Evolutionary conservation across 495 filamentous ascomycete species (phyloP).

Genomic region (Talaromyces nanjingensis): DNA sequence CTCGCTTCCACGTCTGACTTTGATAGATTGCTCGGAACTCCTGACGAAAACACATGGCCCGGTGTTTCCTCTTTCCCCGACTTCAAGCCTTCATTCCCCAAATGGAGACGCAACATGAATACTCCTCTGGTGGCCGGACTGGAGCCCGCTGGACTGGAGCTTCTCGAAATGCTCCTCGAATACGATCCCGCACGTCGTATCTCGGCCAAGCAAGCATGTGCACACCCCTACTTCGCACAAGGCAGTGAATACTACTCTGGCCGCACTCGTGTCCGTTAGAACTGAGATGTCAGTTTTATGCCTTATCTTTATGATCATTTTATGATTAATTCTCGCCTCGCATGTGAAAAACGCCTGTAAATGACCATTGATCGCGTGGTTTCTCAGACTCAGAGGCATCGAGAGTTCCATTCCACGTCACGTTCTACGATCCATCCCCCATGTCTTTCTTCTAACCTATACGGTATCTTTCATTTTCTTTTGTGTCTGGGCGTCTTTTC

Average conservation of each 20-base stretch:
- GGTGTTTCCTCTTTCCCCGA: slow-evolving; percentile 97
- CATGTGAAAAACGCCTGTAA: neutral
- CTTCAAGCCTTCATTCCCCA: slow-evolving; percentile 94
- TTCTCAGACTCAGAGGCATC: neutral
- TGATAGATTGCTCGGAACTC: slow-evolving; percentile 78
- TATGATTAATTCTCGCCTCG: neutral
- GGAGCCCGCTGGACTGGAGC: slow-evolving; percentile 73
- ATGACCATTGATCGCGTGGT: neutral
- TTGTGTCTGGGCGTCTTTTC: neutral
- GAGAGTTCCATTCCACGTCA: neutral
- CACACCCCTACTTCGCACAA: slow-evolving; percentile 87
- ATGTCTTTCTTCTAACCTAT: neutral
- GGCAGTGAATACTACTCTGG: slow-evolving; percentile 49
- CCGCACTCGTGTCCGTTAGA: slow-evolving; percentile 36
- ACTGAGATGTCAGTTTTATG: slow-evolving; percentile 15
- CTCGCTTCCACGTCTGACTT: neutral
- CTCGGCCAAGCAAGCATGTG: slow-evolving; percentile 89
- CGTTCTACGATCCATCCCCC: neutral
- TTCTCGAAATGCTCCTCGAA: slow-evolving; percentile 85
- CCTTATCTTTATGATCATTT: neutral
- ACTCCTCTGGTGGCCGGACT: slow-evolving; percentile 52
- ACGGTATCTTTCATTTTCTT: neutral
- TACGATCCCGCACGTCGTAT: slow-evolving; percentile 93
- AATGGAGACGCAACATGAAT: slow-evolving; percentile 73
- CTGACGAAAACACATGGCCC: slow-evolving; percentile 82